Evolutionary conservation across 1,139 yeast genomes (phyloP), one percentile per base, ranked within the genome.

Genomic region (Suzukiozyma palmioleophila): DNA sequence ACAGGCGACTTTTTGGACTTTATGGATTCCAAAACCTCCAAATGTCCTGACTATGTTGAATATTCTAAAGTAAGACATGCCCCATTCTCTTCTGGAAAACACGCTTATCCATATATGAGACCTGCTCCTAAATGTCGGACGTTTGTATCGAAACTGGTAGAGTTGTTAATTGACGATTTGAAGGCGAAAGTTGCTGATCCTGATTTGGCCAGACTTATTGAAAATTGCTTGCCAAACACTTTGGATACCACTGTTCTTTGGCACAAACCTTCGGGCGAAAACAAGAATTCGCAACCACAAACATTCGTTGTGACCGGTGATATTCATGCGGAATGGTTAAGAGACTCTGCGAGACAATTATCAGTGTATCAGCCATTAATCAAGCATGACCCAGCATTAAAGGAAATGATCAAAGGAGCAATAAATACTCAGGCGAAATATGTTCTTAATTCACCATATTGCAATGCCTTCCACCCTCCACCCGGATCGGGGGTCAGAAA

Each of bases 391-490:
- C 51, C 60, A 0, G 50, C 55, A 3, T 65, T 88, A 40, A 59
- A 65, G 45, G 65, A 67, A 30, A 60, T 88, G 53, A 71, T 88
- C 31, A 66, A 66, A 42, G 96, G 96, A 3, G 95, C 96, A 2
- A 84, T 88, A 40, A 75, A 79, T 45, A 85, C 89, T 16, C 96
- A 88, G 56, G 84, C 88, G 0, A 62, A 69, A 21, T 85, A 75
- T 51, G 67, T 88, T 12, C 50, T 64, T 26, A 66, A 64, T 28
- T 75, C 83, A 8, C 95, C 96, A 0, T 88, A 85, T 58, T 88
- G 96, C 61, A 88, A 88, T 58, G 96, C 96, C 0, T 88, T 86
- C 65, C 95, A 88, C 51, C 95, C 96, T 2, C 96, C 96, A 0
- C 70, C 73, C 0, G 74, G 68, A 3, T 77, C 87, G 2, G 72